These are phyloP conservation scores for Mucor ambiguus DNA, from an alignment of 371 early-diverging fungal genomes.

Conservation along the genomic window DNA sequence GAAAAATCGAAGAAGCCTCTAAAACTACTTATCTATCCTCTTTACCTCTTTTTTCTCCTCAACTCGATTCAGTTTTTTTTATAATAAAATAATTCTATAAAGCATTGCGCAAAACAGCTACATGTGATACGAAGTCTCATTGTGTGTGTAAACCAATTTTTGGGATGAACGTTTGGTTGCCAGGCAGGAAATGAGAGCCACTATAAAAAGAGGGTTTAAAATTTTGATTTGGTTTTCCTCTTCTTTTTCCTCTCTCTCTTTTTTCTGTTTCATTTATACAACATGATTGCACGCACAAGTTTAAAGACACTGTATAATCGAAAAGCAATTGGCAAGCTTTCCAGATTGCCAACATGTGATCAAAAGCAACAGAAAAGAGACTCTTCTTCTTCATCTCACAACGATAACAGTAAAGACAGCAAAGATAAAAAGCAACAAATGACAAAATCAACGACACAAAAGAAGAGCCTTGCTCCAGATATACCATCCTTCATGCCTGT, in stretches of 20 bases:
- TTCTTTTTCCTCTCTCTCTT: not conserved
- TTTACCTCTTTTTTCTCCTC: not conserved
- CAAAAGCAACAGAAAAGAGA: not conserved
- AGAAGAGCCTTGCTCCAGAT: conserved; percentile 3
- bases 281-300: conserved; percentile 9
- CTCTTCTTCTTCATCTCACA: conserved; percentile 6
- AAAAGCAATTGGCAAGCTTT: not conserved
- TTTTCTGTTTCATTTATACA: not conserved
- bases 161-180: not conserved
- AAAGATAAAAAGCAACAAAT: conserved; percentile 5
- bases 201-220: not conserved
- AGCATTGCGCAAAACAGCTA: not conserved
- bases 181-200: not conserved
- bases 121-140: not conserved
- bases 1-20: not conserved
- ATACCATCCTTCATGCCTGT: conserved; percentile 40
- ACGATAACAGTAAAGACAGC: conserved; percentile 4
- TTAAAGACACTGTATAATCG: conserved; percentile 5
- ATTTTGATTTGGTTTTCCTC: not conserved
- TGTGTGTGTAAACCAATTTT: not conserved
- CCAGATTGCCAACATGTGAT: not conserved
- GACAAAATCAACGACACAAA: conserved; percentile 6
- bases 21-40: not conserved
- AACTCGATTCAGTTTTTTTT: not conserved
- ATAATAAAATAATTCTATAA: not conserved